Evolutionary conservation across 2,329 filamentous ascomycete genomes (phyloP).

Genomic region (Fusarium sp.): DNA sequence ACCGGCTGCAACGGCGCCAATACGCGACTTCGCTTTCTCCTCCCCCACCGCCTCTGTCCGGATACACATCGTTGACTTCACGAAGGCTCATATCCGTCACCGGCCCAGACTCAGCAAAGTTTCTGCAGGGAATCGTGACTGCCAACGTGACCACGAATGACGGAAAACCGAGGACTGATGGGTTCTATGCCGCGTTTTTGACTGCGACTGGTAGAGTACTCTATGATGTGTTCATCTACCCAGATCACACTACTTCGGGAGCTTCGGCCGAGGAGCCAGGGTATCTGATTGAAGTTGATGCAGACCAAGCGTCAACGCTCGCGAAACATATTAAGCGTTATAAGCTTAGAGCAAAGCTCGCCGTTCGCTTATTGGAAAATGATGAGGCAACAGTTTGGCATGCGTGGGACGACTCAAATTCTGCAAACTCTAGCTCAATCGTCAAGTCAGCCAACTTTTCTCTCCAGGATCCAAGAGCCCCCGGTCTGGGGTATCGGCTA

Average conservation of each 20-base stretch:
- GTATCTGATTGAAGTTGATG: constrained; percentile 85
- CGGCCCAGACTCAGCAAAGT: constrained; percentile 82
- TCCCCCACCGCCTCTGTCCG: constrained; percentile 56
- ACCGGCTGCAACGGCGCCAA: constrained; percentile 45
- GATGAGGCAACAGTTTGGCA: constrained; percentile 77
- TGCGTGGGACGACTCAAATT: constrained; percentile 69
- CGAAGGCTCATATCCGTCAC: constrained; percentile 82
- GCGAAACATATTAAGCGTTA: constrained; percentile 82
- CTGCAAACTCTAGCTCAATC: constrained; percentile 33
- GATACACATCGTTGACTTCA: constrained; percentile 69
- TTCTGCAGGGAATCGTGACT: constrained; percentile 89
- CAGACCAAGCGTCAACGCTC: constrained; percentile 68
- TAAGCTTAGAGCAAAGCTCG: constrained; percentile 84
- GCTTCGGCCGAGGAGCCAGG: constrained; percentile 42
- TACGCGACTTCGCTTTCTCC: constrained; percentile 45
- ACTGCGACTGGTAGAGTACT: constrained; percentile 86
- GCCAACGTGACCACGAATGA: constrained; percentile 56
- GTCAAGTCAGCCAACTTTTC: constrained; percentile 44
- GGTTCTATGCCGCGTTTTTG: constrained; percentile 85
- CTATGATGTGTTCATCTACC: constrained; percentile 92
- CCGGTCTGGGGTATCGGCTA: constrained; percentile 64
- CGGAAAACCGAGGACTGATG: constrained; percentile 52
- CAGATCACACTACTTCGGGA: constrained; percentile 52
- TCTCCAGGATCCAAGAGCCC: constrained; percentile 63
- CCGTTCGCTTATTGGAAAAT: constrained; percentile 70